Base-by-base conservation (phyloP, 441 rosid genomes). In the Euphorbia schlechtendalii region DNA sequence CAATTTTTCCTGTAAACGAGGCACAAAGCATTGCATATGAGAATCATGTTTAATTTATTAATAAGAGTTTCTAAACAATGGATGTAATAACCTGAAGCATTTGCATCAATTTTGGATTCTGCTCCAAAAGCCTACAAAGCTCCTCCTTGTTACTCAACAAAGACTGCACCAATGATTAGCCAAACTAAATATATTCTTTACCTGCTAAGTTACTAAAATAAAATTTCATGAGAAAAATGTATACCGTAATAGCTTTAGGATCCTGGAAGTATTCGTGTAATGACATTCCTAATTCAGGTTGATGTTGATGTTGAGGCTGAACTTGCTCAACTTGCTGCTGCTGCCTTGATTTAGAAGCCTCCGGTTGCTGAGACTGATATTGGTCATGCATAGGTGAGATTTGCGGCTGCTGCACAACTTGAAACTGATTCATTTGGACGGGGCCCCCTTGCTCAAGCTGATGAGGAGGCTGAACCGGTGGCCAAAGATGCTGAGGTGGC, bases 121-220 rank as follows among this genome's bases (percentile, higher is more conserved):
- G 92, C 84, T 91, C 96, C 87, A 94, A 70, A 73, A 94, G 92
- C 80, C 94, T 88, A 84, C 96, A 89, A 20, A 91, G 94, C 80
- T 91, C 89, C 45, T 94, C 94, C 34, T 88, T 84, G 82, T 94
- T 90, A 54, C 89, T 86, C 78, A 94, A 75, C 58, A 94, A 76
- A 73, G 96, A 75, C 99, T 91, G 90, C 77, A 69, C 75, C 14
- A 28, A 72, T 62, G 30, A 61, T 66, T 41, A 25, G 67, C 65
- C 62, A 69, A 67, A 56, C 30, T 11, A 63, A 63, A 41, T 25
- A 66, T 32, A 57, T 27, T 36, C 63, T 43, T 32, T 46, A 51
- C 49, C 24, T n/a, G 15, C 38, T 56, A 71, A 55, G 61, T 14
- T 20, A 28, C 34, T 59, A 56, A 8, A 58, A 45, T 28, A 17